A percentile compares a stretch with the other conserved stretches of the same genome.
Evolutionary conservation across 164 flowering plant genomes (phyloP).

Genomic region (Liquidambar formosana): DNA sequence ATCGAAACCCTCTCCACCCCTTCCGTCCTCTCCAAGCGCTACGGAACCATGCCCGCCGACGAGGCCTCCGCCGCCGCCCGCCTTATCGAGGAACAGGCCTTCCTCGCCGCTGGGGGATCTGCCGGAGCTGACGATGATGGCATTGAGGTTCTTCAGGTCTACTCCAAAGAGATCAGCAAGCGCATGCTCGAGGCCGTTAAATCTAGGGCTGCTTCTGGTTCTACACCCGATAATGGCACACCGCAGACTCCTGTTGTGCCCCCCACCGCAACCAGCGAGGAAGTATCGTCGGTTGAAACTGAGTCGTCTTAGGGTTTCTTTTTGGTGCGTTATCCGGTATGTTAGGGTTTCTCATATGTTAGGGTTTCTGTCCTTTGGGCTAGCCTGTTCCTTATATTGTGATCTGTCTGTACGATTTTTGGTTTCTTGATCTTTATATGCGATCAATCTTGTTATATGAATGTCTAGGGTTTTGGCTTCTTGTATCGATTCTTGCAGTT

Average conservation of each 20-base stretch:
- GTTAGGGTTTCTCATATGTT: conserved; percentile 16
- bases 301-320: conserved; percentile 23
- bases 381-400: not conserved
- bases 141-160: conserved; percentile 80
- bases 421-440: conserved; percentile 5
- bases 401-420: conserved; percentile 13
- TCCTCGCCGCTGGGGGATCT: conserved; percentile 39
- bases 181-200: conserved; percentile 79
- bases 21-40: conserved; percentile 83
- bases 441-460: not conserved
- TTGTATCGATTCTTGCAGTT: not conserved
- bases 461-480: not conserved
- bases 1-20: conserved; percentile 73
- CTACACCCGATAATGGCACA: conserved; percentile 13
- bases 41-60: conserved; percentile 59
- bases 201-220: conserved; percentile 32
- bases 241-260: conserved; percentile 1
- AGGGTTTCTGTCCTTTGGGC: not conserved
- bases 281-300: conserved; percentile 28
- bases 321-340: conserved; percentile 9
- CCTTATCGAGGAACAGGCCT: conserved; percentile 76
- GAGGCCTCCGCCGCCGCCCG: conserved; percentile 67
- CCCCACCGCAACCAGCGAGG: conserved; percentile 31
- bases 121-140: conserved; percentile 51
- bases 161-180: conserved; percentile 90